Evolutionary conservation across 176 grass and related monocot genomes (phyloP).

Genomic region (Zoysia japonica): DNA sequence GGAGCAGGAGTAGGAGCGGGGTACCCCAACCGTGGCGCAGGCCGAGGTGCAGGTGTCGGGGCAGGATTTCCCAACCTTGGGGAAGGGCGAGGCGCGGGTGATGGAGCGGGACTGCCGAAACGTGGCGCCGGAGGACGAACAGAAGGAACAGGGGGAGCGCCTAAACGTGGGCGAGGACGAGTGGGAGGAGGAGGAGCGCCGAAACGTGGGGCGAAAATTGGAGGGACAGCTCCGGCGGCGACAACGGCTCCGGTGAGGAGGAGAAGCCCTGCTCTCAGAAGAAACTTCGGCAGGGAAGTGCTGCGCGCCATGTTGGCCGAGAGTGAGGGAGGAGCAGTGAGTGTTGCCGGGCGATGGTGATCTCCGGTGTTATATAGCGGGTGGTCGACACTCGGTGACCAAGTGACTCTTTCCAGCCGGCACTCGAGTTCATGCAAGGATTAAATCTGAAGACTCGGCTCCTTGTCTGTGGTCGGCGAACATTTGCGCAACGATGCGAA

Average conservation of each 20-base stretch:
- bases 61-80: not conserved
- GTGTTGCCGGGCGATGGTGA: not conserved
- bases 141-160: not conserved
- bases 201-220: not conserved
- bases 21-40: not conserved
- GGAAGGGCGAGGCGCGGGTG: not conserved
- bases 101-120: not conserved
- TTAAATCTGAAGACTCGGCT: not conserved
- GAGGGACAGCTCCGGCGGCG: not conserved
- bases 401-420: constrained; percentile 9
- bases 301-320: not conserved
- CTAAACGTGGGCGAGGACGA: not conserved
- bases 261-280: not conserved
- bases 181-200: not conserved
- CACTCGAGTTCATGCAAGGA: not conserved
- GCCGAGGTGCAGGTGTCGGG: not conserved
- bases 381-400: not conserved
- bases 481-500: not conserved
- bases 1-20: not conserved
- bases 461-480: not conserved
- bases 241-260: not conserved
- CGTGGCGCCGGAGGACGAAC: not conserved
- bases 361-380: not conserved
- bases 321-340: not conserved
- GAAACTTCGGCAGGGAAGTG: not conserved